These are phyloP conservation scores for Syncephalis fuscata DNA, from an alignment of 371 early-diverging fungal genomes.

Conservation along the genomic window DNA sequence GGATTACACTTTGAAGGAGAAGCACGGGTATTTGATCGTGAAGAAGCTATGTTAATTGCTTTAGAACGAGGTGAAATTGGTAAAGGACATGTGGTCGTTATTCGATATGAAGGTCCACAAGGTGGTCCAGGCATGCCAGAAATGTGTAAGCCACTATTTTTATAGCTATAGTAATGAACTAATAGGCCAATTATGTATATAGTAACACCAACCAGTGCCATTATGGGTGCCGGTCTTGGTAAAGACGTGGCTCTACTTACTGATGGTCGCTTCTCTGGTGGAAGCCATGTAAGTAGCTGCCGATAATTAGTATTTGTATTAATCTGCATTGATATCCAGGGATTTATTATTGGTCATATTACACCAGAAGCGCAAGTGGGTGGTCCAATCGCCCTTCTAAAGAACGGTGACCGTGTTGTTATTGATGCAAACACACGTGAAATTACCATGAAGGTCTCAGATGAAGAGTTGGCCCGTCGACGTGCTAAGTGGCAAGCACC, in stretches of 20 bases:
- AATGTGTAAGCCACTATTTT: conserved; percentile 42
- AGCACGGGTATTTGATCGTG: conserved; percentile 81
- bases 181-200: conserved; percentile 1
- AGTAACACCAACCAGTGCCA: conserved; percentile 89
- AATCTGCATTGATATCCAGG: conserved; percentile 17
- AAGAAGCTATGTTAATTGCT: conserved; percentile 74
- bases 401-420: conserved; percentile 69
- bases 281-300: conserved; percentile 58
- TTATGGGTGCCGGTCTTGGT: conserved; percentile 97
- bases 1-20: conserved; percentile 72
- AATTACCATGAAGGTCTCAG: conserved; percentile 53
- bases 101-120: conserved; percentile 81
- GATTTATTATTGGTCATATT: conserved; percentile 96
- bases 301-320: too few species aligned
- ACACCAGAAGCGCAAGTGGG: conserved; percentile 94
- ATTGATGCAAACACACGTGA: conserved; percentile 69
- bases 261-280: conserved; percentile 96
- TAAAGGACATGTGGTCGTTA: conserved; percentile 81
- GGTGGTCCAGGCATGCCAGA: conserved; percentile 93
- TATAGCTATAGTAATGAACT: neutral
- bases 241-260: conserved; percentile 90
- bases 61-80: conserved; percentile 59
- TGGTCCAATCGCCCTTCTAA: conserved; percentile 83
- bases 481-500: conserved; percentile 52
- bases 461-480: conserved; percentile 57